phyloP scores from a whole-genome alignment of 305 asterid species.

The Striga hermonthica region DNA sequence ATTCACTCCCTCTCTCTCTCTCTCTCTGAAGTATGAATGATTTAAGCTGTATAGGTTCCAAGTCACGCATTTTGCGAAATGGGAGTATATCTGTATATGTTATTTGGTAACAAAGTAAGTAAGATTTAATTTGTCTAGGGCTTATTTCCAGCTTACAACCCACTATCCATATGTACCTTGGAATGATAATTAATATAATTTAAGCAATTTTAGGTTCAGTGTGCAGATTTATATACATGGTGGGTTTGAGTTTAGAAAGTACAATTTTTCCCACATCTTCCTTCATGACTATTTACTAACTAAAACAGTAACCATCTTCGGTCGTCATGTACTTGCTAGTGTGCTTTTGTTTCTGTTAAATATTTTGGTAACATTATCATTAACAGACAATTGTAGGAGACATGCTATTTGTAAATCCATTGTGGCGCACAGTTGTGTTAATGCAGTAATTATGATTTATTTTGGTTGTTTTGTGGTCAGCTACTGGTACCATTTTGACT shows the following conservation, averaged over 20 bases:
- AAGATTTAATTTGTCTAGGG: not conserved
- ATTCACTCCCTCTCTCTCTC: not conserved
- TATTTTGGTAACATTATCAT: not conserved
- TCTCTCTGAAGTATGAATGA: not conserved
- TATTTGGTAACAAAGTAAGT: not conserved
- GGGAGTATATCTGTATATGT: not conserved
- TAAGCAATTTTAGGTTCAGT: not conserved
- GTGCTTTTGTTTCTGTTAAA: slow-evolving; percentile 1
- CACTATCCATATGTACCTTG: not conserved
- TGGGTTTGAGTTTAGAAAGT: not conserved
- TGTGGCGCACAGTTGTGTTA: slow-evolving; percentile 7
- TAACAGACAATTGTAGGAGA: slow-evolving; percentile 18
- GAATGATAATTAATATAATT: not conserved
- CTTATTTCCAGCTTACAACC: too few species aligned
- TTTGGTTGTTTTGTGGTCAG: slow-evolving; percentile 41
- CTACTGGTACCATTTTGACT: slow-evolving; percentile 73
- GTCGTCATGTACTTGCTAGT: not conserved
- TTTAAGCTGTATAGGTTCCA: not conserved
- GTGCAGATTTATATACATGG: not conserved
- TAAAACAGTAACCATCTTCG: not conserved
- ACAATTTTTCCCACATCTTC: not conserved
- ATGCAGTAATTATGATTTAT: slow-evolving; percentile 23
- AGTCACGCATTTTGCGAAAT: not conserved
- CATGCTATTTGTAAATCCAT: not conserved
- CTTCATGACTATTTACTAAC: not conserved